Evolutionary conservation across 768 basidiomycete genomes (phyloP).

Genomic region (Boletellus ananiceps): DNA sequence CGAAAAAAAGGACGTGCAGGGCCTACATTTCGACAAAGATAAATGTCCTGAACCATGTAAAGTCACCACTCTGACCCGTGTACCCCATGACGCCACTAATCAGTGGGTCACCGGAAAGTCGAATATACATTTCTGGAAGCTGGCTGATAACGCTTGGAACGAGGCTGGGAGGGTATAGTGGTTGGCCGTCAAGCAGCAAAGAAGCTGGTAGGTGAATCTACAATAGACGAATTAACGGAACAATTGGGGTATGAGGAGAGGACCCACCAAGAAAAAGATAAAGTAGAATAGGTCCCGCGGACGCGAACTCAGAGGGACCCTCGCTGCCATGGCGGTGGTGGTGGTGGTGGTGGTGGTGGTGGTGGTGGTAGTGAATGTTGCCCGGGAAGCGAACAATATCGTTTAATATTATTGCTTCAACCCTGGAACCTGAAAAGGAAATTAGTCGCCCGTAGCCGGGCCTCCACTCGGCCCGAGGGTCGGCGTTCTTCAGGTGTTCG

Average conservation of each 20-base stretch:
- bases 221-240: neutral
- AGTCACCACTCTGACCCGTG: slow-evolving; percentile 31
- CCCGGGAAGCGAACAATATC: neutral
- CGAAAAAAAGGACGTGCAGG: neutral
- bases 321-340: slow-evolving; percentile 10
- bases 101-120: slow-evolving; percentile 63
- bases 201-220: slow-evolving; percentile 68
- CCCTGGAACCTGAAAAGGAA: too few species aligned
- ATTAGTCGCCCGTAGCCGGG: too few species aligned
- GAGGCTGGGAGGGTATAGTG: slow-evolving; percentile 50
- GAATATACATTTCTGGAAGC: slow-evolving; percentile 48
- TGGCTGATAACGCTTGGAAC: slow-evolving; percentile 45
- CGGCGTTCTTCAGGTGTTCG: too few species aligned
- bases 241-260: neutral
- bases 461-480: too few species aligned
- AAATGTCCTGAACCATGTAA: slow-evolving; percentile 65
- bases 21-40: slow-evolving; percentile 57
- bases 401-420: neutral
- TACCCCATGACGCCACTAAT: slow-evolving; percentile 48
- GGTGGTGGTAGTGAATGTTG: neutral
- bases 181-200: slow-evolving; percentile 66
- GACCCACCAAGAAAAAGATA: slow-evolving; percentile 58
- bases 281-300: slow-evolving; percentile 69
- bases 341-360: too few species aligned
- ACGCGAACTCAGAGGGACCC: slow-evolving; percentile 46